Evolutionary conservation across 2,329 filamentous ascomycete species (phyloP).

Genomic region (Metarhizium brunneum): DNA sequence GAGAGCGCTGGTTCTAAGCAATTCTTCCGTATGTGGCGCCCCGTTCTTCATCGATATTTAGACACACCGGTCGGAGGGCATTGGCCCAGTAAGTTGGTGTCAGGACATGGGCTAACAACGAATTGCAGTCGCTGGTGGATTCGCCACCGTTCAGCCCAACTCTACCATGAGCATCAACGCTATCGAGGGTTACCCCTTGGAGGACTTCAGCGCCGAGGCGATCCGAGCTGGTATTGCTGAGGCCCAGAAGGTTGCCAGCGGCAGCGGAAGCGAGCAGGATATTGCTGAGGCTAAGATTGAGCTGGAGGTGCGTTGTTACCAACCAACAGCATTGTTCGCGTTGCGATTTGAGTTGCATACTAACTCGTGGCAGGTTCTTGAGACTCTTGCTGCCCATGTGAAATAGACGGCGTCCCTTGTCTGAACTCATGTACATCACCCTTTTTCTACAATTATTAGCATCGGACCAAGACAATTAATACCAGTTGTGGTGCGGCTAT

Average conservation of each 20-base stretch:
- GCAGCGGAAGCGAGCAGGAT: slow-evolving; percentile 89
- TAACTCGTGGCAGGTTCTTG: slow-evolving; percentile 53
- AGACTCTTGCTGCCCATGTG: slow-evolving; percentile 70
- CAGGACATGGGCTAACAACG: slow-evolving; percentile 5
- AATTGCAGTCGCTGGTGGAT: slow-evolving; percentile 78
- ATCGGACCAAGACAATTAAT: slow-evolving; percentile 26
- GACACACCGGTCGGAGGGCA: not conserved
- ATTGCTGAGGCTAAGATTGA: slow-evolving; percentile 99
- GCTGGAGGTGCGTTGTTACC: slow-evolving; percentile 61
- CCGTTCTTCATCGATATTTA: not conserved
- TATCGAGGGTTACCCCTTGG: slow-evolving; percentile 86
- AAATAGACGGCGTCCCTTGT: slow-evolving; percentile 56
- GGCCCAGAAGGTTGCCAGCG: slow-evolving; percentile 88
- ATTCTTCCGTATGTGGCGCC: slow-evolving; percentile 78
- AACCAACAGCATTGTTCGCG: not conserved
- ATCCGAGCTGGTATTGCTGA: slow-evolving; percentile 86
- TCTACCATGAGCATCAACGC: slow-evolving; percentile 96
- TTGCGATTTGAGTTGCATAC: not conserved
- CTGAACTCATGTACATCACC: slow-evolving; percentile 33
- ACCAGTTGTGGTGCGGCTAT: slow-evolving; percentile 19
- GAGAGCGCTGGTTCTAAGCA: slow-evolving; percentile 85
- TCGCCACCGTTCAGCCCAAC: slow-evolving; percentile 93
- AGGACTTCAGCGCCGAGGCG: slow-evolving; percentile 91
- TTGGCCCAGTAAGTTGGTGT: not conserved
- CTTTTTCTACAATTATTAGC: slow-evolving; percentile 25